Conservation (phyloP, 495 filamentous ascomycete genomes). For the Aspergillus egyptiacus region DNA sequence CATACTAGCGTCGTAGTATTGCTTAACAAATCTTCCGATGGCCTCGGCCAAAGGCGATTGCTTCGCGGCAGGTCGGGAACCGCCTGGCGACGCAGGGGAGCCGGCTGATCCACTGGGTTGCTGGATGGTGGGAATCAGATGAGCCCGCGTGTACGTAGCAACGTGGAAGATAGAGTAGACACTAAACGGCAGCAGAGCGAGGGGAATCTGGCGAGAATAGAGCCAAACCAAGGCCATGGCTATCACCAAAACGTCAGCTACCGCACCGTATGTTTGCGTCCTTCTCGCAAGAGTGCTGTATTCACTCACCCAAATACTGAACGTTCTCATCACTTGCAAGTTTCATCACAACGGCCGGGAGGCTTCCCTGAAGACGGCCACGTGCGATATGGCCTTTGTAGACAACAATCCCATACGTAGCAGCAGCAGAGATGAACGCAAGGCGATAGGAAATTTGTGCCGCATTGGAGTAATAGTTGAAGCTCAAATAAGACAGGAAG, state of each 20-base stretch:
- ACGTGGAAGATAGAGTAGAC: constrained; percentile 99
- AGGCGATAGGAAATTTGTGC: constrained; percentile 81
- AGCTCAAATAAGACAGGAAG: constrained; percentile 69
- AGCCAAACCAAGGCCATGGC: constrained; percentile 97
- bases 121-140: constrained; percentile 48
- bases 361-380: constrained; percentile 54
- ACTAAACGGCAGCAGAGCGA: constrained; percentile 88
- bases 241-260: constrained; percentile 29
- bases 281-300: background rate
- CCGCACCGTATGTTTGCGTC: background rate
- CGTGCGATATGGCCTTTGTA: constrained; percentile 93
- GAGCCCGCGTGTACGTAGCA: constrained; percentile 60
- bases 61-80: constrained; percentile 51
- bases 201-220: constrained; percentile 76
- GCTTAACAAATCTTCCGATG: constrained; percentile 91
- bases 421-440: constrained; percentile 80
- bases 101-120: constrained; percentile 38
- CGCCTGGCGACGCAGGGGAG: constrained; percentile 49
- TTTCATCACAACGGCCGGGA: constrained; percentile 54
- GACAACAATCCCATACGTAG: constrained; percentile 97
- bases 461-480: constrained; percentile 69
- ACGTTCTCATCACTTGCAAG: constrained; percentile 88
- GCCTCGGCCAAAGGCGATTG: constrained; percentile 66
- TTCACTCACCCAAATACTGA: constrained; percentile 84
- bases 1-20: constrained; percentile 92